Percentiles rank a stretch among this genome's conserved stretches.
Evolutionary conservation across 164 flowering plant genomes (phyloP).

Genomic region (Sextonia rubra): DNA sequence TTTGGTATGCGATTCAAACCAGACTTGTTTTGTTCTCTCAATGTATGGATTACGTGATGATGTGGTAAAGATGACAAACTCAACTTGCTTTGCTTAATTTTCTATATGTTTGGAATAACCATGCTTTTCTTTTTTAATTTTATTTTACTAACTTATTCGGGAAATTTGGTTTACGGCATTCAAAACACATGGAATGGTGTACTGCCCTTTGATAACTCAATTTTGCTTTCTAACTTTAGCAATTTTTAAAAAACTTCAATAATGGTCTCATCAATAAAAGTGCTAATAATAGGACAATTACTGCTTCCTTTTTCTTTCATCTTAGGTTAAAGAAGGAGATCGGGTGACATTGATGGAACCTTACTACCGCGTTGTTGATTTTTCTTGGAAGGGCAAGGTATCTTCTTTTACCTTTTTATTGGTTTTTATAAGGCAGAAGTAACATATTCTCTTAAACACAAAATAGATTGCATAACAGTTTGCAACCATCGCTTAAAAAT

Average conservation of each 20-base stretch:
- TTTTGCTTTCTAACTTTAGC: slow-evolving; percentile 4
- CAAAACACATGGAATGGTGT: not conserved
- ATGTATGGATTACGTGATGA: slow-evolving; percentile 58
- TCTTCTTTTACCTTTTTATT: not conserved
- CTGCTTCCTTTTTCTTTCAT: not conserved
- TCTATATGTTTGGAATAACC: not conserved
- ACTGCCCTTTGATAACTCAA: not conserved
- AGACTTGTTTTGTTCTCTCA: slow-evolving; percentile 55
- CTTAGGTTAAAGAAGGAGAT: slow-evolving; percentile 78
- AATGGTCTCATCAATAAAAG: not conserved
- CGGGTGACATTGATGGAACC: slow-evolving; percentile 65
- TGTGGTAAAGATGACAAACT: slow-evolving; percentile 43
- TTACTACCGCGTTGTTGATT: slow-evolving; percentile 34
- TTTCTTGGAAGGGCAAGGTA: slow-evolving; percentile 85
- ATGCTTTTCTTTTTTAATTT: not conserved
- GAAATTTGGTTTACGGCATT: not conserved
- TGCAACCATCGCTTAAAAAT: too few relatives aligned
- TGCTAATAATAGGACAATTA: not conserved
- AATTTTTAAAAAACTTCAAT: not conserved
- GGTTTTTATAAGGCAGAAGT: not conserved
- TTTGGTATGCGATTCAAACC: slow-evolving; percentile 66
- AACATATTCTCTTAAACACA: too few relatives aligned
- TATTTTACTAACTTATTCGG: too few relatives aligned
- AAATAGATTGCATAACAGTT: too few relatives aligned
- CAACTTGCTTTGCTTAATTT: not conserved